A percentile compares a stretch with the other conserved stretches of the same genome.
Evolutionary conservation across 257 asterid species (phyloP).

Genomic region (Galeopsis tetrahit): DNA sequence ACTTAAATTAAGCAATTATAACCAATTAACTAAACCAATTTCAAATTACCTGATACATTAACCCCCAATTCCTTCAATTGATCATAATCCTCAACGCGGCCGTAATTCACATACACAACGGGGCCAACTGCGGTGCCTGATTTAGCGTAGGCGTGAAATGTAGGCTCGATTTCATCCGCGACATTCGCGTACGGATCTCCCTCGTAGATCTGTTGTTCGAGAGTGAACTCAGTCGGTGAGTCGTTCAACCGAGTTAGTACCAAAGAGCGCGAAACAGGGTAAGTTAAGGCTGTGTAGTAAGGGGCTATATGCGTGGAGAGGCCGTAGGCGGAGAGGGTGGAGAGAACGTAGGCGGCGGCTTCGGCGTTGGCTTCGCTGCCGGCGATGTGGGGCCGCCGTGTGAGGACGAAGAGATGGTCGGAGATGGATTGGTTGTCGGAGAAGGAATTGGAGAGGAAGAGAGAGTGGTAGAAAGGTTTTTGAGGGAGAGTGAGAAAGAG

Average conservation of each 20-base stretch:
- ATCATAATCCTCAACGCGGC: constrained; percentile 65
- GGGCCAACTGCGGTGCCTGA: constrained; percentile 72
- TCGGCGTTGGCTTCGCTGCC: constrained; percentile 80
- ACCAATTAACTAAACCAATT: background rate
- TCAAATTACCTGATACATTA: constrained; percentile 52
- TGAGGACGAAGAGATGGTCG: constrained; percentile 62
- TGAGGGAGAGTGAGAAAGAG: constrained; percentile 38
- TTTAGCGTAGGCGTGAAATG: constrained; percentile 76
- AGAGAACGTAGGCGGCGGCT: constrained; percentile 74
- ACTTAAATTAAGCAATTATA: background rate
- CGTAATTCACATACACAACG: constrained; percentile 72
- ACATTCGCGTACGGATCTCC: constrained; percentile 69
- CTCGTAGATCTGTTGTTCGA: constrained; percentile 55
- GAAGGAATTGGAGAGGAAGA: constrained; percentile 54
- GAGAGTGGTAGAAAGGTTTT: constrained; percentile 61
- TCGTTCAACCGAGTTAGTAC: constrained; percentile 44
- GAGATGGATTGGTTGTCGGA: constrained; percentile 66
- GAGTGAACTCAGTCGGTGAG: constrained; percentile 53
- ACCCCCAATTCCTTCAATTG: constrained; percentile 60
- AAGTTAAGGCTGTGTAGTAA: constrained; percentile 64
- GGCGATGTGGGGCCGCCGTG: constrained; percentile 80
- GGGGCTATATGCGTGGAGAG: constrained; percentile 50
- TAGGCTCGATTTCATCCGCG: constrained; percentile 56
- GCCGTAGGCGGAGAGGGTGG: constrained; percentile 60
- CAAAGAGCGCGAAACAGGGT: constrained; percentile 70